Base-by-base conservation (phyloP, 148 eudicot species). In the Rhododendron simsii region DNA sequence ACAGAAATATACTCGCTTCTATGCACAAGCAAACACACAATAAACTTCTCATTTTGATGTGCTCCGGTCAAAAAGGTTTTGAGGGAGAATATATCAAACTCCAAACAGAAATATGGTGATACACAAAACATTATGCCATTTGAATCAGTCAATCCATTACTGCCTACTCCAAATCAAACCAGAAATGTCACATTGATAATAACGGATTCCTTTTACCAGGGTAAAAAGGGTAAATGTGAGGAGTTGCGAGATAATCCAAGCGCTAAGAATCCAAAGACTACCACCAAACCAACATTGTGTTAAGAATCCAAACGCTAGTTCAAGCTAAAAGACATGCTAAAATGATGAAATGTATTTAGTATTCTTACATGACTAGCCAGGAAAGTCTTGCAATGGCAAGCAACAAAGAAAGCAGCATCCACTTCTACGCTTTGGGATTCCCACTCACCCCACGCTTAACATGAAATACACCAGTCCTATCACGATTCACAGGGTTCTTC, bases 401-500 rank as follows among this genome's bases (percentile, higher is more conserved):
- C 48, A 21, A 83, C n/a, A 65, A 65, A 78, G 76, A 47, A 81
- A 63, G 61, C 57, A 7, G 51, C 21, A 78, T 69, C 73, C 80
- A 84, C 61, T 48, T 21, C 81, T 91, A 95, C 5, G 95, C 93
- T 92, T 95, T 97, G 86, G 93, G 88, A 91, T 96, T 95, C 47
- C 96, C 95, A 48, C 93, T 84, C 59, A 93, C 91, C 85, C 92
- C 89, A 50, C 98, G 92, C 91, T 93, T 97, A 47, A 85, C 90
- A 55, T 92, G 91, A 95, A 95, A 93, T 15, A 88, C 88, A 28
- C 95, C 92, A 86, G 75, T 91, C 51, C 93, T 90, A 82, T 93
- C 98, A 30, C 94, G 93, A 81, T 89, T 90, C 78, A 89, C 89
- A 30, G 95, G 92, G 45, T 90, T 94, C 91, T 96, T 95, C 91